These are phyloP conservation scores for Dacryopinax primogenitus DNA, from an alignment of 768 basidiomycete species.

Conservation along the genomic window DNA sequence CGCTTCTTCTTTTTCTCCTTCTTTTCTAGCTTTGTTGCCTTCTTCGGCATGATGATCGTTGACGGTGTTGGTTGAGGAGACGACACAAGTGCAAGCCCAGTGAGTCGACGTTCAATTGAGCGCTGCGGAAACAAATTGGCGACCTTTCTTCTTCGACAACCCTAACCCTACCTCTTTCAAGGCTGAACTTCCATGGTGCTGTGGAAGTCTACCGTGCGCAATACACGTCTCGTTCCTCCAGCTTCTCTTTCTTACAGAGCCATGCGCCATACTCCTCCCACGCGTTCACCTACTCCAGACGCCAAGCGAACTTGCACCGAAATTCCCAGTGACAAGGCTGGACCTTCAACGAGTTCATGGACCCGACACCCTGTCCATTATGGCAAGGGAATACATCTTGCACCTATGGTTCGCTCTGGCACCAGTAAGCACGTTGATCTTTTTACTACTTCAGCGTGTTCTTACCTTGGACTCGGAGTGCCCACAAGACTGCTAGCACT, in stretches of 20 bases:
- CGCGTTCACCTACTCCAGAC: constrained; percentile 16
- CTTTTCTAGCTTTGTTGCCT: constrained; percentile 37
- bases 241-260: too few species aligned
- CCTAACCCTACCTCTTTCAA: too few species aligned
- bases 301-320: constrained; percentile 45
- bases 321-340: background rate
- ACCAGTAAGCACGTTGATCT: constrained; percentile 44
- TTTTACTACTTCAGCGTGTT: constrained; percentile 13
- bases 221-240: too few species aligned
- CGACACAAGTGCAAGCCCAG: background rate
- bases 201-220: background rate
- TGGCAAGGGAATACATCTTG: constrained; percentile 82
- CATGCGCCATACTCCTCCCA: background rate
- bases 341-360: constrained; percentile 33
- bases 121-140: background rate
- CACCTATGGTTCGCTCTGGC: constrained; percentile 96
- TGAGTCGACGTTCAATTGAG: background rate
- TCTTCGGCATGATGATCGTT: constrained; percentile 1
- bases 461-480: constrained; percentile 37
- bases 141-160: too few species aligned
- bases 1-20: constrained; percentile 37
- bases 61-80: background rate
- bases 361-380: constrained; percentile 49
- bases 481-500: constrained; percentile 76
- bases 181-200: background rate